Evolutionary conservation across 1,284 basidiomycete species (phyloP), one percentile per base, ranked within the genome.

Genomic region (Neonothopanus nambi): DNA sequence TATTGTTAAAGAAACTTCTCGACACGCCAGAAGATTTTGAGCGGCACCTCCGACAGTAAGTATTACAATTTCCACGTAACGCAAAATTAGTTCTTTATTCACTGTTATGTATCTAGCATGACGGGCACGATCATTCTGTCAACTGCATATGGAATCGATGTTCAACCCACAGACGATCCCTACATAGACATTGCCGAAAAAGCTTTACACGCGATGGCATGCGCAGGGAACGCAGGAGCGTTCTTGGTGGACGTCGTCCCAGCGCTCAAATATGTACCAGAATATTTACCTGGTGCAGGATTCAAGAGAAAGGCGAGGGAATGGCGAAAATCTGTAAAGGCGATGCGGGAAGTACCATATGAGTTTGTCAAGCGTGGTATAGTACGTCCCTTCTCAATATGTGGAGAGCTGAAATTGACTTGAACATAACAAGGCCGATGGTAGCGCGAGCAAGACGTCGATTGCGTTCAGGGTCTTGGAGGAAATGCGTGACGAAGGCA

Each of bases 21-120:
- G 63, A 70, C 20, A 64, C 65, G 2, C 74, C 68, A 9, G 63
- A 72, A 11, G 56, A 72, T n/a, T 68, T 78, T 39, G 63, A 68
- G 0, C 65, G 73, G 35, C 76, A 78, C 55, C 65, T 79, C 17
- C 67, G 74, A 28, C 71, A 73, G 78, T 78, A 57, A 61, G 73
- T 59, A 24, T 28, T n/a, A n/a, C 7, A n/a, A 5, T 41, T 21
- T 13, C 39, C 20, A 51, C 30, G 18, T 33, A 23, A n/a, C n/a
- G n/a, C n/a, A n/a, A n/a, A n/a, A n/a, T n/a, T n/a, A n/a, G n/a
- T 42, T 28, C 3, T 37, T 11, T n/a, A 26, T 20, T 17, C 3
- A 40, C n/a, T 28, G 13, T n/a, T 8, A 18, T 0, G 17, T 8
- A 44, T 47, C n/a, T 52, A 77, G 76, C 42, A 73, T 72, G 56